Conservation (phyloP, 768 basidiomycete species). For the Butyriboletus loyo region DNA sequence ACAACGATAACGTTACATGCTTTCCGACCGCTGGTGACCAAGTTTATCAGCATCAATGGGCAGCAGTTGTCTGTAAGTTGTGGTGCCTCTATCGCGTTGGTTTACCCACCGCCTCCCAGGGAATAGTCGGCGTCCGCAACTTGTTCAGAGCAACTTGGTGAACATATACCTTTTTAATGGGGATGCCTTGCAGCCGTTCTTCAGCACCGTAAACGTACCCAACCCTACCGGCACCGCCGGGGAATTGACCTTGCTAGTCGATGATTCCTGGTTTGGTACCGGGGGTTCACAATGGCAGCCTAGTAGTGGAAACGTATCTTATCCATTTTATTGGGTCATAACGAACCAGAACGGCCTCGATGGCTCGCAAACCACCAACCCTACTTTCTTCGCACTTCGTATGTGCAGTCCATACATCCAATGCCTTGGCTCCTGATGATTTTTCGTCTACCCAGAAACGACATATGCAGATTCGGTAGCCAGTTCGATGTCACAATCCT, state of each 20-base stretch:
- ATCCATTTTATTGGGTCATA: constrained; percentile 77
- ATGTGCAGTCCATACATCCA: constrained; percentile 37
- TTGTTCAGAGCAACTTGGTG: constrained; percentile 60
- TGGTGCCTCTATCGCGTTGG: constrained; percentile 6
- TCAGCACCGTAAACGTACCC: constrained; percentile 44
- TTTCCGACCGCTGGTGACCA: constrained; percentile 56
- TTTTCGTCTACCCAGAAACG: constrained; percentile 51
- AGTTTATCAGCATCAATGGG: constrained; percentile 72
- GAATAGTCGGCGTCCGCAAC: constrained; percentile 70
- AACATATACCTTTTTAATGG: constrained; percentile 78
- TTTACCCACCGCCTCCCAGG: constrained; percentile 41
- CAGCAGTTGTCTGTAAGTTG: constrained; percentile 75
- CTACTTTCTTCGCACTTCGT: constrained; percentile 81
- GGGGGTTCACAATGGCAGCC: constrained; percentile 46
- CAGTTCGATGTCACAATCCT: constrained; percentile 48
- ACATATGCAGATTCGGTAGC: constrained; percentile 66
- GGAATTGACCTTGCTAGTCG: constrained; percentile 48
- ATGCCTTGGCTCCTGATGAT: constrained; percentile 5
- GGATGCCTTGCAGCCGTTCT: constrained; percentile 52
- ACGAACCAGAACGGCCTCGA: constrained; percentile 57
- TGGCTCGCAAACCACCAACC: constrained; percentile 58
- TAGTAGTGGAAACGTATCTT: constrained; percentile 48
- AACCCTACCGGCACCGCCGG: constrained; percentile 59
- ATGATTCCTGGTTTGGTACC: constrained; percentile 74
- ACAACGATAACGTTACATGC: constrained; percentile 76